Base-by-base conservation (phyloP, 495 filamentous ascomycete genomes). In the Aspergillus cristatus region DNA sequence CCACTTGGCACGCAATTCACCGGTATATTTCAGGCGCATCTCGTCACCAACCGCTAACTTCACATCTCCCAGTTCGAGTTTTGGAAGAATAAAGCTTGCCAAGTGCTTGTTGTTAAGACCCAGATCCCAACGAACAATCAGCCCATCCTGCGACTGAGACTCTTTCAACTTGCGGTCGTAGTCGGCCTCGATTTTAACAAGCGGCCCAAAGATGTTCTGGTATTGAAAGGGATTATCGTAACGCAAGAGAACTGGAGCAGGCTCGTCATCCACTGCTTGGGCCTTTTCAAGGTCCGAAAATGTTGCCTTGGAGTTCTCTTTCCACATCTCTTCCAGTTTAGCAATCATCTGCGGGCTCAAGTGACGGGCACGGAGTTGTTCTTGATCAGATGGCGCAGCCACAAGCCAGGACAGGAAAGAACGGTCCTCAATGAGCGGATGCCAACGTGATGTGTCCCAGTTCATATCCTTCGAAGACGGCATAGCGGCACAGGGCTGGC, bases 381-480 rank as follows among this genome's bases (percentile, higher is more conserved):
- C 91, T 45, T 89, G 85, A 56, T 99, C 91, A 12, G 85, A 82
- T 7, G 91, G 91, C 8, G 81, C 72, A 34, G 78, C 76, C 18
- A 99, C 91, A 34, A 99, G 84, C 91, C 91, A 99, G 26, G 78
- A 76, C 17, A 99, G 62, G 52, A 99, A 99, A 6, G 88, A 90
- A 18, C 91, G 86, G 49, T 99, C 91, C 54, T 96, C 89, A 42
- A 99, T 96, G 26, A 99, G 70, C 2, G 91, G 91, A 49, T 97
- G 89, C 91, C 91, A 99, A 46, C 88, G 79, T 6, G 93, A 94
- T 11, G 88, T 90, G 62, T 99, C 91, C 91, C 91, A 99, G 57
- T 90, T 97, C 91, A 99, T 99, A 53, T 97, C 91, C 65, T 99
- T 99, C n/a, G 86, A 87, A 8, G 90, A 94, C 3, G 86, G 82